A percentile compares a stretch with the other conserved stretches of the same genome.
These are phyloP conservation scores for Saprolegnia parasitica DNA, from an alignment of 352 stramenopile genomes.

Conservation along the genomic window DNA sequence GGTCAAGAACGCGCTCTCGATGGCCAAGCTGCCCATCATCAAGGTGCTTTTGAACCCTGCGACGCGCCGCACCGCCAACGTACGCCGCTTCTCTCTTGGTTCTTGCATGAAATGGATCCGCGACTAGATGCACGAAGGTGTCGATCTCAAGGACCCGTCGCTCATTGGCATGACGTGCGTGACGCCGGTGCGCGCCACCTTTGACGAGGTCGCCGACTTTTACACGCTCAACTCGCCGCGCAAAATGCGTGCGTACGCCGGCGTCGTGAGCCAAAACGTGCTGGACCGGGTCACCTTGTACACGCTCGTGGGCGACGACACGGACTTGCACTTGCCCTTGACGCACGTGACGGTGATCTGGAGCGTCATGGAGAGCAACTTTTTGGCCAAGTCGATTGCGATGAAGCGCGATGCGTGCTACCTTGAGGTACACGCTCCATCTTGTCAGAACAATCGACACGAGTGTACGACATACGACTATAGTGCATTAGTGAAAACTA, in stretches of 20 bases:
- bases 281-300: slow-evolving; percentile 73
- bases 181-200: slow-evolving; percentile 64
- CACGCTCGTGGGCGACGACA: slow-evolving; percentile 36
- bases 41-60: slow-evolving; percentile 55
- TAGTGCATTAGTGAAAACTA: slow-evolving; percentile 58
- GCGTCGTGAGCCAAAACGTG: slow-evolving; percentile 34
- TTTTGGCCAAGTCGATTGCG: slow-evolving; percentile 48
- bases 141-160: slow-evolving; percentile 1
- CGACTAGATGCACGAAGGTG: slow-evolving; percentile 15
- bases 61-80: slow-evolving; percentile 33
- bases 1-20: slow-evolving; percentile 63
- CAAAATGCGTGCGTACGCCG: slow-evolving; percentile 33
- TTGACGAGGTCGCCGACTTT: slow-evolving; percentile 78
- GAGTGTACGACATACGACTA: not conserved
- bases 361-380: slow-evolving; percentile 34
- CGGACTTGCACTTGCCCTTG: slow-evolving; percentile 34
- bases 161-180: slow-evolving; percentile 40
- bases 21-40: slow-evolving; percentile 68
- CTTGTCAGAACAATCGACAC: not conserved
- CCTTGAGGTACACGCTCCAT: slow-evolving; percentile 32
- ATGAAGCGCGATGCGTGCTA: slow-evolving; percentile 80
- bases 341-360: slow-evolving; percentile 7
- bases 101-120: no score
- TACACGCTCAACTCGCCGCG: slow-evolving; percentile 65
- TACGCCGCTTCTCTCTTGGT: slow-evolving; percentile 27